These are phyloP conservation scores for Physcomitrium patens DNA, from an alignment of 225 moss, liverwort and hornwort genomes.

Conservation along the genomic window DNA sequence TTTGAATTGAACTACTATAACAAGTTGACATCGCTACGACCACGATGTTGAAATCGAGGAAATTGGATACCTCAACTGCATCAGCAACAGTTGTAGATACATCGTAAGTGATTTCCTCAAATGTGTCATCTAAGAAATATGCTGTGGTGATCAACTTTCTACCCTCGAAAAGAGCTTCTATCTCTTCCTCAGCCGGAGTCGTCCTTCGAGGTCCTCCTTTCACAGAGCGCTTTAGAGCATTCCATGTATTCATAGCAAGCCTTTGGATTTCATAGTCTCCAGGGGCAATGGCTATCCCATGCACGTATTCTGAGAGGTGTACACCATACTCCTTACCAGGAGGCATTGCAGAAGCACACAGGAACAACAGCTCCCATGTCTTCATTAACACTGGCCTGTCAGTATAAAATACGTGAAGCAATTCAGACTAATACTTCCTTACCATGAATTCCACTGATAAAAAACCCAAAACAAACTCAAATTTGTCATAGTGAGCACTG, in stretches of 20 bases:
- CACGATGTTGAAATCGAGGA: conserved; percentile 3
- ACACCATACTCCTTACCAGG: conserved; percentile 86
- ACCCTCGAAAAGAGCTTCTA: conserved; percentile 75
- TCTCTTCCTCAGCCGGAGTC: conserved; percentile 85
- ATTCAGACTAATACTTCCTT: conserved; percentile 25
- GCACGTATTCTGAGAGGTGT: conserved; percentile 84
- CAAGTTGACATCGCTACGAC: background rate
- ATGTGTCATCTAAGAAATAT: conserved; percentile 92
- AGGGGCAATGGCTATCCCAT: conserved; percentile 74
- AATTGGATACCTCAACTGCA: conserved; percentile 72
- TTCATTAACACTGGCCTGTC: conserved; percentile 71
- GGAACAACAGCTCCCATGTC: conserved; percentile 89
- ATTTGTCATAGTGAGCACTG: too few species aligned
- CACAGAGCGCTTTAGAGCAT: conserved; percentile 87
- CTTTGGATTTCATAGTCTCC: conserved; percentile 76
- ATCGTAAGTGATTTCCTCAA: conserved; percentile 88
- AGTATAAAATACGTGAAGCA: conserved; percentile 6
- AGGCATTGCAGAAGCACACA: conserved; percentile 97
- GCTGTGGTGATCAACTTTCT: conserved; percentile 79
- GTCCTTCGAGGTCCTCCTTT: conserved; percentile 90
- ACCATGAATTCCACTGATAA: background rate
- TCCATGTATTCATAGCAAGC: conserved; percentile 82
- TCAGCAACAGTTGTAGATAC: conserved; percentile 88
- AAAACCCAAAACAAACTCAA: background rate
- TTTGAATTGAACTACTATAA: background rate